These are phyloP conservation scores for Ophiocordyceps sinensis DNA, from an alignment of 2,329 filamentous ascomycete species.

Conservation along the genomic window DNA sequence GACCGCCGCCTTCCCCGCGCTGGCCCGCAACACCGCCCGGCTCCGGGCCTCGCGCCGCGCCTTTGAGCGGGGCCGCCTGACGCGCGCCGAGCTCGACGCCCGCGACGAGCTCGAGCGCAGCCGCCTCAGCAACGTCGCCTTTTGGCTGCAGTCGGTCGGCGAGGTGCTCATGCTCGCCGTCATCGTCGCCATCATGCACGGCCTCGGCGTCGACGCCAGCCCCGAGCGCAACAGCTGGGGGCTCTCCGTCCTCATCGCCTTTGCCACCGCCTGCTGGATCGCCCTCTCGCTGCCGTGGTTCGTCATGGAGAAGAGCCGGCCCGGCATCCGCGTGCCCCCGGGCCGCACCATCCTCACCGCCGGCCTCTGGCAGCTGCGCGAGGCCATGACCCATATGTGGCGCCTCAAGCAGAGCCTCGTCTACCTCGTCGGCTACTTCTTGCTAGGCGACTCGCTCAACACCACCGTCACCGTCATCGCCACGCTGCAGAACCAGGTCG, in stretches of 20 bases:
- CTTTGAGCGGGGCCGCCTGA: slow-evolving; percentile 30
- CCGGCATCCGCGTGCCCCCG: slow-evolving; percentile 31
- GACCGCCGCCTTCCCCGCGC: slow-evolving; percentile 40
- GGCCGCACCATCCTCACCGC: slow-evolving; percentile 36
- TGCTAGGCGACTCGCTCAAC: slow-evolving; percentile 56
- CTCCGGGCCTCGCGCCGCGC: slow-evolving; percentile 17
- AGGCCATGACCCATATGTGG: slow-evolving; percentile 46
- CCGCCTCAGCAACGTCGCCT: slow-evolving; percentile 46
- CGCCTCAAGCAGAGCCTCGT: slow-evolving; percentile 49
- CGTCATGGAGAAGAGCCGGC: slow-evolving; percentile 45
- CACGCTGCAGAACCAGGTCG: slow-evolving; percentile 50
- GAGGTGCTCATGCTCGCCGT: slow-evolving; percentile 50
- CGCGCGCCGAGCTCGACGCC: slow-evolving; percentile 43
- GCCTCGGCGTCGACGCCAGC: slow-evolving; percentile 42
- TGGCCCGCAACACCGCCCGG: slow-evolving; percentile 21
- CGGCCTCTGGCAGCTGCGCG: slow-evolving; percentile 46
- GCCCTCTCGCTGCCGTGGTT: slow-evolving; percentile 54
- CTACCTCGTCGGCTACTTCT: slow-evolving; percentile 53
- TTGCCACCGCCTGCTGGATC: slow-evolving; percentile 49
- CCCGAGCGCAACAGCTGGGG: slow-evolving; percentile 51
- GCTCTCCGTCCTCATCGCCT: slow-evolving; percentile 48
- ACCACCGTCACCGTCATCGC: slow-evolving; percentile 55
- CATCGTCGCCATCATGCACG: slow-evolving; percentile 50
- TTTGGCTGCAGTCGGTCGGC: slow-evolving; percentile 47
- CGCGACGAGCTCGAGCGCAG: slow-evolving; percentile 49